phyloP scores from a whole-genome alignment of 2,329 filamentous ascomycete species.

The Colletotrichum australisinense region DNA sequence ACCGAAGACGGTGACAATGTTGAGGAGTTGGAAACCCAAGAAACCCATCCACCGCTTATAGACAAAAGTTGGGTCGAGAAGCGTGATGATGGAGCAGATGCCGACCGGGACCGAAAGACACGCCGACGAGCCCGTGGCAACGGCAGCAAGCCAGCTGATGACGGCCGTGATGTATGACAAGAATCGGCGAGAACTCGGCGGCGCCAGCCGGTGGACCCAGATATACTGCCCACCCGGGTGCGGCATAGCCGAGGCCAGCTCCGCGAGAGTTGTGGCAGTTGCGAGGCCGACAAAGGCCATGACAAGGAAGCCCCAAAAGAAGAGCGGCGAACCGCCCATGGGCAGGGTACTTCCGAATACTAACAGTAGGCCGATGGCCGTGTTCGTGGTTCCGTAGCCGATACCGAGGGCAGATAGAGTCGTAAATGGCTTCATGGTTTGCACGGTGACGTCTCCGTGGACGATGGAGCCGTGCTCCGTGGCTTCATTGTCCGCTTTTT shows the following conservation, averaged over 20 bases:
- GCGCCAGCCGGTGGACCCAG: constrained; percentile 41
- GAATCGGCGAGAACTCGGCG: constrained; percentile 28
- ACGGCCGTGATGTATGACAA: constrained; percentile 35
- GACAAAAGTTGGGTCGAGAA: not conserved
- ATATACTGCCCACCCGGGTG: constrained; percentile 44
- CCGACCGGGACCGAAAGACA: not conserved
- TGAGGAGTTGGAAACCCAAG: not conserved
- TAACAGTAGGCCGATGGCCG: not conserved
- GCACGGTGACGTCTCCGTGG: not conserved
- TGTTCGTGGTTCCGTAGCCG: not conserved
- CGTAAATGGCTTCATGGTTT: not conserved
- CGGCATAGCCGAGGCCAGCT: constrained; percentile 43
- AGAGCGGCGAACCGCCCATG: not conserved
- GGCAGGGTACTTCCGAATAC: not conserved
- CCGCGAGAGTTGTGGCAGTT: constrained; percentile 36
- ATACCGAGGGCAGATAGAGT: not conserved
- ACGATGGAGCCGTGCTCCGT: not conserved
- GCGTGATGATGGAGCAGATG: not conserved
- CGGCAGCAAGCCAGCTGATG: not conserved
- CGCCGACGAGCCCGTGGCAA: not conserved
- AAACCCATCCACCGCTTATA: not conserved
- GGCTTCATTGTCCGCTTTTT: not conserved
- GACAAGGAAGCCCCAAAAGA: not conserved
- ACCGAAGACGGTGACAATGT: not conserved
- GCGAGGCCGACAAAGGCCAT: not conserved